These are phyloP conservation scores for Schizothecium vesticola DNA, from an alignment of 495 filamentous ascomycete genomes.

Conservation along the genomic window DNA sequence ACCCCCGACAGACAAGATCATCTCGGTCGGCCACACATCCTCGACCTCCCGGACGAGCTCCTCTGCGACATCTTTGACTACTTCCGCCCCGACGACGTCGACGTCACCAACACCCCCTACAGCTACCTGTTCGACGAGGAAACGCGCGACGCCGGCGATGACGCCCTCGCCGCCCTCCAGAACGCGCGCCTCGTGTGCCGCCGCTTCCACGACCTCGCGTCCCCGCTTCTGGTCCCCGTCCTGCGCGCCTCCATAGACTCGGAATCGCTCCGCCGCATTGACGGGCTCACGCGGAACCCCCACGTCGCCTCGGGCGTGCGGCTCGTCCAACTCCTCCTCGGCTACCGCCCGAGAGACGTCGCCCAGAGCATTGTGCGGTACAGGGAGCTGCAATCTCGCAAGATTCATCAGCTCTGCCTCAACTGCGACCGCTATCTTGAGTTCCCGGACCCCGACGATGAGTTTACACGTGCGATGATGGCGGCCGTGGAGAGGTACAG, in stretches of 20 bases:
- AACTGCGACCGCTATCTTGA: background rate
- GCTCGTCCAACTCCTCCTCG: background rate
- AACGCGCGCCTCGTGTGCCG: background rate
- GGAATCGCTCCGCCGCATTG: background rate
- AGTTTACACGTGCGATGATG: background rate
- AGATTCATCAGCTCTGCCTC: background rate
- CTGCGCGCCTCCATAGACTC: background rate
- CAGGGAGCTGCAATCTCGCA: background rate
- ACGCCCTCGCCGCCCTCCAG: background rate
- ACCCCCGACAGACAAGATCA: background rate
- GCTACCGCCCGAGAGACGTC: background rate
- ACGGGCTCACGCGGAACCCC: background rate
- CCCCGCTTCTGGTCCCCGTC: background rate
- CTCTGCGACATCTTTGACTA: background rate
- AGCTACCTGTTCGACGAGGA: background rate
- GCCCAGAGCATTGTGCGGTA: background rate
- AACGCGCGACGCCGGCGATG: background rate
- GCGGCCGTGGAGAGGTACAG: background rate
- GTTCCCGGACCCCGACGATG: background rate
- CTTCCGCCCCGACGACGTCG: background rate
- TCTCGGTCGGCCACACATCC: background rate
- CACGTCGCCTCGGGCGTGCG: background rate
- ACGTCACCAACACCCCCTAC: background rate
- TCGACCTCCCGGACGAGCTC: background rate
- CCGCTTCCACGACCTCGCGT: background rate